Evolutionary conservation across 148 eudicot genomes (phyloP), one percentile per base, ranked within the genome.

Genomic region (Rheum nobile): DNA sequence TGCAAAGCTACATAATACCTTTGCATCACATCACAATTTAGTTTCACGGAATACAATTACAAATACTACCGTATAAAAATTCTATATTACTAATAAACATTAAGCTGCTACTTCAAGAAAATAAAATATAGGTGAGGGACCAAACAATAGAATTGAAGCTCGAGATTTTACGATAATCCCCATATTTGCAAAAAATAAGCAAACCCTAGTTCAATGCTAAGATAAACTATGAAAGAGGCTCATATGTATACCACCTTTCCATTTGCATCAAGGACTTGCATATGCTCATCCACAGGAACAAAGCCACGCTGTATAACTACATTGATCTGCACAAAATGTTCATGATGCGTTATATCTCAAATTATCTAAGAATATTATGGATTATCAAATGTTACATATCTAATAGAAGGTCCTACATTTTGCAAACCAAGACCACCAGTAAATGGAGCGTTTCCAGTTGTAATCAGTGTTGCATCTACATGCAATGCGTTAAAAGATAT

Each of bases 381-480:
- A 31, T 0, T 65, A 32, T 13, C 70, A 65, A 5, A 24, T 12
- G 41, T 6, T 1, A 13, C 10, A 65, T 17, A 65, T 32, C 70
- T 65, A 16, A 65, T 34, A 61, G 70, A 8, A 35, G 76, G 8
- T 13, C 67, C 69, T 81, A 96, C 99, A 82, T 88, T 96, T 80
- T 96, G 97, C 84, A 96, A 77, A 71, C 99, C 99, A 83, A 96
- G 96, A 75, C 94, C 97, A 52, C 85, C 75, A 17, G 99, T 96
- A 81, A 81, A 92, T 41, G 99, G 99, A 72, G 99, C 97, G 83
- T 97, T 90, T 90, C 99, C 99, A 46, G 99, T 92, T 31, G 99
- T 97, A 86, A 96, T 96, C 57, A 96, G 89, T 74, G 99, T 97
- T 52, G 99, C 97, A 87, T 96, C 99, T 39, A 96, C 97, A 97